Evolutionary conservation across 208 protist species (phyloP), one percentile per base, ranked within the genome.

Genomic region (Leptomonas seymouri): DNA sequence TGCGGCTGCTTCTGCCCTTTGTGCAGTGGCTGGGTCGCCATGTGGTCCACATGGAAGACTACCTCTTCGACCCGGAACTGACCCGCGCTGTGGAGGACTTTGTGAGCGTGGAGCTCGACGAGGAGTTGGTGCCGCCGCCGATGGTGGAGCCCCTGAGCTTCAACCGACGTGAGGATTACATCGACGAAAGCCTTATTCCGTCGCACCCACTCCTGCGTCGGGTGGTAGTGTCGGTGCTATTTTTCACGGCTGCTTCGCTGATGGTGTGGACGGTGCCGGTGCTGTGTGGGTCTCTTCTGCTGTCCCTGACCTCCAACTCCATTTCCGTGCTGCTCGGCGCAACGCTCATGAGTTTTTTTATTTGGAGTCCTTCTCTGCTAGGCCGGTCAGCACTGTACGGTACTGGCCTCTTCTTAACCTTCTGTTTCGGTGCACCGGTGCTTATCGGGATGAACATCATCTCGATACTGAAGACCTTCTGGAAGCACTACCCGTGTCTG

Each of bases 61-160:
- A 86, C 73, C 74, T 94, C 31, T 91, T 94, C 60, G 84, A 90
- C 48, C 44, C 41, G 34, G 81, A 87, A 18, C 79, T 80, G 28
- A n/a, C 31, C 3, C 66, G 56, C 31, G 64, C 66, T 14, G 66
- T 87, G 31, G 78, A 89, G 54, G 46, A 53, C 2, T 85, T 85
- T 67, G 55, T 93, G 39, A 49, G 50, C 15, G 34, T 60, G 4
- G 66, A 82, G 23, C 70, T 62, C 1, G 69, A 77, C 45, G 74
- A 76, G 20, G 75, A 85, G 30, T 44, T 89, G 36, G 64, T 64
- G 15, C 65, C 85, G 71, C 82, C 84, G 27, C 68, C 74, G 48
- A 61, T 80, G 48, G 71, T 56, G 15, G 55, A 79, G 34, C 42
- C 60, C 2, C 46, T 60, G 15, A 62, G 72, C 1, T 87, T 93